A percentile compares a stretch with the other conserved stretches of the same genome.
Conservation (phyloP, 495 filamentous ascomycete species). For the Trypethelium eluteriae region DNA sequence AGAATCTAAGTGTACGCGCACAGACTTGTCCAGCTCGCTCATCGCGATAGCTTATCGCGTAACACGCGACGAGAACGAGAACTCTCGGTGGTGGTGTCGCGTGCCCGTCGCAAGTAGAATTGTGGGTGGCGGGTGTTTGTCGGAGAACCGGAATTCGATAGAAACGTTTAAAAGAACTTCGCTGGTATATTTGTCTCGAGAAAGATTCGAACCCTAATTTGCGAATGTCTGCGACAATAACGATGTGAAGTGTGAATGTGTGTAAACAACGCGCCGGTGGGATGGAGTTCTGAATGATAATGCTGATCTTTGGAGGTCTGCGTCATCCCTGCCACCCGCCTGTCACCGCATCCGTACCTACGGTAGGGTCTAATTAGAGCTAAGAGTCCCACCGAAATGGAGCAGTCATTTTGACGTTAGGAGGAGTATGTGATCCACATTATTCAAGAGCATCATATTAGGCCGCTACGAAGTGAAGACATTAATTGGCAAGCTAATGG, state of each 20-base stretch:
- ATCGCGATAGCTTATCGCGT: conserved; percentile 41
- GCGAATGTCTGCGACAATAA: not conserved
- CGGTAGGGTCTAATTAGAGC: not conserved
- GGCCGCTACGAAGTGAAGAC: not conserved
- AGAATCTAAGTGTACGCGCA: conserved; percentile 7
- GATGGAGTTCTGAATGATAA: not conserved
- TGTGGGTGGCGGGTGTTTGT: not conserved
- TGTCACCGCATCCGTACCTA: not conserved
- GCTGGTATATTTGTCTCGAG: too few relatives aligned
- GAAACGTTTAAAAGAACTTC: too few relatives aligned
- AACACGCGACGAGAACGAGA: not conserved
- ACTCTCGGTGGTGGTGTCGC: not conserved
- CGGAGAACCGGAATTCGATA: too few relatives aligned
- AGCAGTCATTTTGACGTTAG: not conserved
- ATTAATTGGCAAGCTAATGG: not conserved
- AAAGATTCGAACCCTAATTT: too few relatives aligned
- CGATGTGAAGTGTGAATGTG: not conserved
- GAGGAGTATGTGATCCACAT: not conserved
- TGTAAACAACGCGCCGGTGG: not conserved
- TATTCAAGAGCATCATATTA: not conserved
- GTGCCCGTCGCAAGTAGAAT: not conserved
- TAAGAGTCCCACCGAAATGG: not conserved
- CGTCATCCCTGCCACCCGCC: not conserved
- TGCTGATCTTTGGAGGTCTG: not conserved
- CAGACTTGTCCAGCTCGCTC: conserved; percentile 82